Conservation (phyloP, 495 filamentous ascomycete genomes). For the Podospora didyma region DNA sequence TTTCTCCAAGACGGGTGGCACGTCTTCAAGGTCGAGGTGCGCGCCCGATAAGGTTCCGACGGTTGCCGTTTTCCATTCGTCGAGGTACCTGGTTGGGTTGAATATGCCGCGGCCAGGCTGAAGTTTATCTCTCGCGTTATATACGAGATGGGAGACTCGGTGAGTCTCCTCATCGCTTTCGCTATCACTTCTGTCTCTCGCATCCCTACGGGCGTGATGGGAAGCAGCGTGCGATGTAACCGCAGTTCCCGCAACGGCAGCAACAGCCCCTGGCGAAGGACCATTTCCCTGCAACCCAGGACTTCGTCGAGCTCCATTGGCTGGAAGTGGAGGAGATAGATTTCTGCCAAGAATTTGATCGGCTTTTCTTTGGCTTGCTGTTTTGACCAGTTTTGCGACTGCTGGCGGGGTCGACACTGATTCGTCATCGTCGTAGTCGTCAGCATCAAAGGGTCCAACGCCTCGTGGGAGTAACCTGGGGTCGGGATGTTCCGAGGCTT, state of each 20-base stretch:
- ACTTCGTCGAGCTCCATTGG: conserved; percentile 3
- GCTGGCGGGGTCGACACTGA: conserved; percentile 7
- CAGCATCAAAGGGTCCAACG: background rate
- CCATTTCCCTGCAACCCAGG: background rate
- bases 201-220: conserved; percentile 14
- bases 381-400: conserved; percentile 16
- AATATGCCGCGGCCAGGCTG: conserved; percentile 41
- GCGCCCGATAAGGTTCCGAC: conserved; percentile 47
- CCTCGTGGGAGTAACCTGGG: background rate
- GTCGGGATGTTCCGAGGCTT: background rate
- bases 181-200: conserved; percentile 6
- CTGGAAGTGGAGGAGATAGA: conserved; percentile 4
- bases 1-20: conserved; percentile 32
- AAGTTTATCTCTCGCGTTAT: conserved; percentile 39
- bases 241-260: background rate
- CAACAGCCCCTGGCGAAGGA: conserved; percentile 2
- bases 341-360: conserved; percentile 24
- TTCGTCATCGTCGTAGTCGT: conserved; percentile 12
- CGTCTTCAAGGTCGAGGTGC: conserved; percentile 45
- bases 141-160: conserved; percentile 41
- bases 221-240: background rate
- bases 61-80: conserved; percentile 57
- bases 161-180: conserved; percentile 23
- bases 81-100: conserved; percentile 42
- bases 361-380: conserved; percentile 24